These are phyloP conservation scores for Sesbania bispinosa DNA, from an alignment of 306 rosid genomes.

Conservation along the genomic window DNA sequence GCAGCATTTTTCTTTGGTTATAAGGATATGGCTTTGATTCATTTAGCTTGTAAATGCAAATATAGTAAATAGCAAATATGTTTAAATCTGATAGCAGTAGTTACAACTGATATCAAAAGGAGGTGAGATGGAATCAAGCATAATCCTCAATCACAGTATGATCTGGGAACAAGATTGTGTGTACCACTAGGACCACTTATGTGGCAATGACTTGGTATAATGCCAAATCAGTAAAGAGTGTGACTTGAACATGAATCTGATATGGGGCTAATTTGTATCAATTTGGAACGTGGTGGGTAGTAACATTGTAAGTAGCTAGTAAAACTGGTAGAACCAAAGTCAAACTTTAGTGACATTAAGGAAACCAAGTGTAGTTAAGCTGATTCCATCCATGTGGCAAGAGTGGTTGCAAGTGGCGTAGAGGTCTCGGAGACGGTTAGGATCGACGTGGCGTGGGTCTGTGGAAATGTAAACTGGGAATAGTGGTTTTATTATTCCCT, in stretches of 20 bases:
- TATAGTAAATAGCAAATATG: no score
- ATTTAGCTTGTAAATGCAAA: no score
- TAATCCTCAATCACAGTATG: neutral
- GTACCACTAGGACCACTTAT: neutral
- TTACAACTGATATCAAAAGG: neutral
- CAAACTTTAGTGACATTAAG: neutral
- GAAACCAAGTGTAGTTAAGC: neutral
- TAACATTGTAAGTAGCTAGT: no score
- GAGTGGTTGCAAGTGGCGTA: slow-evolving; percentile 55
- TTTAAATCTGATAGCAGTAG: neutral
- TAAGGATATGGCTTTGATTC: no score
- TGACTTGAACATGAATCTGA: no score
- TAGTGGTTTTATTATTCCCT: neutral
- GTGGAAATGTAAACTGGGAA: slow-evolving; percentile 67
- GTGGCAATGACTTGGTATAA: no score
- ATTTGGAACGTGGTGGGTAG: no score
- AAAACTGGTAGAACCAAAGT: neutral
- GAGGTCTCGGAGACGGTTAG: slow-evolving; percentile 49
- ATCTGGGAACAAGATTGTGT: neutral
- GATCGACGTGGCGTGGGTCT: slow-evolving; percentile 45
- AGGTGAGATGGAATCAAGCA: neutral
- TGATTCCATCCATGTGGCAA: slow-evolving; percentile 15
- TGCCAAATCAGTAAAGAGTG: no score
- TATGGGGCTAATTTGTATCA: no score
- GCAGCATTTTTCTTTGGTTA: no score